Conservation (phyloP, 345 rosid species). For the Conringia planisiliqua region DNA sequence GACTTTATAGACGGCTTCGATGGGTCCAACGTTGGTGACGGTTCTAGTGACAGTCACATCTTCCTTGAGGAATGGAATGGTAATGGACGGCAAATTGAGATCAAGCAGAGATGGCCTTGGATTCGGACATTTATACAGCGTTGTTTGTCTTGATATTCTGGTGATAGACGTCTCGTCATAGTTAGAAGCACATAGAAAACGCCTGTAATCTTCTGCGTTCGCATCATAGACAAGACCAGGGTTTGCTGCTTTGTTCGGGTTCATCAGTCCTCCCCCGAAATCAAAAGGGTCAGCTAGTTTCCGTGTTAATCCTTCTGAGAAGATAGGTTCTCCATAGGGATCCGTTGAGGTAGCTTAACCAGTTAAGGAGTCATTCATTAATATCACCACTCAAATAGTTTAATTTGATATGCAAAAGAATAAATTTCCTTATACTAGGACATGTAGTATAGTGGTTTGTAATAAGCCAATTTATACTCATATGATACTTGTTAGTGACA, state of each 20-base stretch:
- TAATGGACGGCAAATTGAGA: constrained; percentile 46
- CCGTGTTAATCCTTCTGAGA: constrained; percentile 35
- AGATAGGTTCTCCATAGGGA: constrained; percentile 36
- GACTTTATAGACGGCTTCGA: constrained; percentile 28
- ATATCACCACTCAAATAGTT: background rate
- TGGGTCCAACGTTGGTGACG: constrained; percentile 45
- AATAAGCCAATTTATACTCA: background rate
- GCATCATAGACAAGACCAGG: constrained; percentile 62
- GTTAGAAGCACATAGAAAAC: constrained; percentile 40
- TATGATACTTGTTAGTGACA: background rate
- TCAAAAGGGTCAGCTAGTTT: constrained; percentile 48
- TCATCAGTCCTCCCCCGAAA: constrained; percentile 54
- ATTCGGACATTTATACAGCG: constrained; percentile 8
- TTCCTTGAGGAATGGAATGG: constrained; percentile 20
- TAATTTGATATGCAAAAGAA: background rate
- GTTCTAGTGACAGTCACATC: constrained; percentile 32
- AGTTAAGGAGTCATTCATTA: background rate
- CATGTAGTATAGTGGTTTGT: background rate
- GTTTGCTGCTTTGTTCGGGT: constrained; percentile 45
- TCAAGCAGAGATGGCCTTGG: constrained; percentile 21
- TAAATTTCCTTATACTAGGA: background rate
- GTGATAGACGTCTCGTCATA: constrained; percentile 42
- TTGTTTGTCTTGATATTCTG: constrained; percentile 10
- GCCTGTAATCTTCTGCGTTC: constrained; percentile 39
- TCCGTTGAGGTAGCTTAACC: constrained; percentile 30